A percentile compares a stretch with the other conserved stretches of the same genome.
phyloP scores from a whole-genome alignment of 495 filamentous ascomycete genomes.

The Hapsidospora chrysogenum region DNA sequence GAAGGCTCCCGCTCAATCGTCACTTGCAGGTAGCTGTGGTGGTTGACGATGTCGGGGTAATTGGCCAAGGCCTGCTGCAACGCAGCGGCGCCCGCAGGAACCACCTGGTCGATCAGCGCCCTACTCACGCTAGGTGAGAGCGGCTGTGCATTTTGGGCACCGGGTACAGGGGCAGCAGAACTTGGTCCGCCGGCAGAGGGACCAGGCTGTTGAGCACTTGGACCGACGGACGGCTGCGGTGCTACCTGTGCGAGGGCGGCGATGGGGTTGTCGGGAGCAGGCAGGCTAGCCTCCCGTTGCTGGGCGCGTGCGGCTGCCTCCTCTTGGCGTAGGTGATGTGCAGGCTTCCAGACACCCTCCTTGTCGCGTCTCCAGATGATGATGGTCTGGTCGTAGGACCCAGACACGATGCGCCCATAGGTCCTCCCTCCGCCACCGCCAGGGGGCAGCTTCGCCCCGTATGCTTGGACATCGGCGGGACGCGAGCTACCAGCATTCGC shows the following conservation, averaged over 20 bases:
- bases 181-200: too few relatives aligned
- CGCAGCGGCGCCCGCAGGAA: constrained; percentile 23
- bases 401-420: constrained; percentile 82
- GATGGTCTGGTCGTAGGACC: constrained; percentile 88
- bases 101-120: constrained; percentile 24
- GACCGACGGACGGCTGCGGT: neutral
- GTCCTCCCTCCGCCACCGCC: constrained; percentile 67
- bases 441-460: constrained; percentile 71
- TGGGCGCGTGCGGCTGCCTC: constrained; percentile 28
- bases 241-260: neutral
- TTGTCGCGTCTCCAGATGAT: constrained; percentile 82
- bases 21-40: constrained; percentile 20
- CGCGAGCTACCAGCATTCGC: constrained; percentile 63
- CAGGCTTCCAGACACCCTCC: constrained; percentile 64
- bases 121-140: constrained; percentile 4
- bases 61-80: constrained; percentile 23
- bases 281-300: neutral
- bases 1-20: constrained; percentile 25
- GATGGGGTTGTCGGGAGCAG: too few relatives aligned
- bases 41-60: constrained; percentile 25
- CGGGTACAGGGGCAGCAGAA: neutral
- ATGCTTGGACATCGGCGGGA: constrained; percentile 58
- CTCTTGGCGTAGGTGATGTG: constrained; percentile 56
- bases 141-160: neutral
- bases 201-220: too few relatives aligned